These are phyloP conservation scores for Yarrowia sp. DNA, from an alignment of 805 yeast species.

Conservation along the genomic window DNA sequence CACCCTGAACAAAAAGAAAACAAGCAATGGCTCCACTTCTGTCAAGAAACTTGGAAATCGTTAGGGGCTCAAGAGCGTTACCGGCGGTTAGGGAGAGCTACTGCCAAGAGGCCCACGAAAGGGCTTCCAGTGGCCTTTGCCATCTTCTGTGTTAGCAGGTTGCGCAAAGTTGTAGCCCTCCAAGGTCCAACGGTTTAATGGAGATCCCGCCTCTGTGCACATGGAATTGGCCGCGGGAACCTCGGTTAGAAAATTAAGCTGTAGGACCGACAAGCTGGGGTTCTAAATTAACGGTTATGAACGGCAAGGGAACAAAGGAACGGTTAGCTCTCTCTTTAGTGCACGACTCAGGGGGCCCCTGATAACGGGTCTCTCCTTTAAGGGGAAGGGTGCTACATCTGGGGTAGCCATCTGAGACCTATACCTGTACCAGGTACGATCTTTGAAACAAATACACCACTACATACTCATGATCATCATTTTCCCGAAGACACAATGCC, in stretches of 20 bases:
- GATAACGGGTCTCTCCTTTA: background rate
- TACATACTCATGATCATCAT: too few relatives aligned
- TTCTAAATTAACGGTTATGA: background rate
- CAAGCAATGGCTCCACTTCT: background rate
- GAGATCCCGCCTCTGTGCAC: constrained; percentile 12
- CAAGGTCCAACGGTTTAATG: constrained; percentile 2
- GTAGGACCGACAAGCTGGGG: background rate
- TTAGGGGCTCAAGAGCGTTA: too few relatives aligned
- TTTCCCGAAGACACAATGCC: too few relatives aligned
- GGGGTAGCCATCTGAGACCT: background rate
- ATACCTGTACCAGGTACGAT: too few relatives aligned
- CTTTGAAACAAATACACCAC: background rate
- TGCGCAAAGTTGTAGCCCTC: background rate
- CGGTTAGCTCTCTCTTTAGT: too few relatives aligned
- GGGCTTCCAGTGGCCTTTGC: too few relatives aligned
- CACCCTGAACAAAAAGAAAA: background rate
- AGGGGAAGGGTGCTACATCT: background rate
- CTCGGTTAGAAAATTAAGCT: constrained; percentile 3
- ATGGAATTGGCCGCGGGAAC: background rate
- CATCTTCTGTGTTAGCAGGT: too few relatives aligned
- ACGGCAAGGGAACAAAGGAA: background rate
- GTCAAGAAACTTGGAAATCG: background rate
- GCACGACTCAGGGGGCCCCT: background rate
- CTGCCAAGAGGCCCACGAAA: too few relatives aligned
- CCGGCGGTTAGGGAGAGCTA: too few relatives aligned